These are phyloP conservation scores for Kodamaea jinghongensis DNA, from an alignment of 805 yeast genomes.

Conservation along the genomic window DNA sequence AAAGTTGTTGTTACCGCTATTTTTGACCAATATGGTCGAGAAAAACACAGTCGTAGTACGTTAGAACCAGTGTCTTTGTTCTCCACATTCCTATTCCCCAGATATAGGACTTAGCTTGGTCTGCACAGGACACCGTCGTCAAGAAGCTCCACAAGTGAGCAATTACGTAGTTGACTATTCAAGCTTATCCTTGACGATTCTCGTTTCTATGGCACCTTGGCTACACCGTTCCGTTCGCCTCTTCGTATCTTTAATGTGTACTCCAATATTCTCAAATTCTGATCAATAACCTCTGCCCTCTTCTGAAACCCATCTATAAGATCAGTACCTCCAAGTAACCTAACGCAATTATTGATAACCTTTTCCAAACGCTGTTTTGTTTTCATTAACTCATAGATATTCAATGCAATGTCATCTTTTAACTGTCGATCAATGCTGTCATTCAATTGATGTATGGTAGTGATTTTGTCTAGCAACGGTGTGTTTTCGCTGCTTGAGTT, in stretches of 20 bases:
- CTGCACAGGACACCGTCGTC: too few relatives aligned
- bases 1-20: too few relatives aligned
- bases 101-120: too few relatives aligned
- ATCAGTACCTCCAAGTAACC: background rate
- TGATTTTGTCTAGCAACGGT: slow-evolving; percentile 24
- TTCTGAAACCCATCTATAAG: slow-evolving; percentile 13
- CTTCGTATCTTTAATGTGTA: slow-evolving; percentile 36
- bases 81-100: too few relatives aligned
- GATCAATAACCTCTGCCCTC: slow-evolving; percentile 68
- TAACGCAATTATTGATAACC: slow-evolving; percentile 10
- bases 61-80: too few relatives aligned
- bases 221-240: too few relatives aligned
- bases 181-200: too few relatives aligned
- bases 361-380: slow-evolving; percentile 13
- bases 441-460: slow-evolving; percentile 41
- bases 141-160: too few relatives aligned
- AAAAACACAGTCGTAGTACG: too few relatives aligned
- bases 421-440: slow-evolving; percentile 36
- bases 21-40: too few relatives aligned
- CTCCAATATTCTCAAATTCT: slow-evolving; percentile 70
- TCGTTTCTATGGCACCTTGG: too few relatives aligned
- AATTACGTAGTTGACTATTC: too few relatives aligned
- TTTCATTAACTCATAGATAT: slow-evolving; percentile 14
- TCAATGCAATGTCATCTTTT: slow-evolving; percentile 28
- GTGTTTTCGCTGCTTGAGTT: slow-evolving; percentile 27